Conservation (phyloP, 345 rosid genomes). For the Eucalyptus tenuipes region DNA sequence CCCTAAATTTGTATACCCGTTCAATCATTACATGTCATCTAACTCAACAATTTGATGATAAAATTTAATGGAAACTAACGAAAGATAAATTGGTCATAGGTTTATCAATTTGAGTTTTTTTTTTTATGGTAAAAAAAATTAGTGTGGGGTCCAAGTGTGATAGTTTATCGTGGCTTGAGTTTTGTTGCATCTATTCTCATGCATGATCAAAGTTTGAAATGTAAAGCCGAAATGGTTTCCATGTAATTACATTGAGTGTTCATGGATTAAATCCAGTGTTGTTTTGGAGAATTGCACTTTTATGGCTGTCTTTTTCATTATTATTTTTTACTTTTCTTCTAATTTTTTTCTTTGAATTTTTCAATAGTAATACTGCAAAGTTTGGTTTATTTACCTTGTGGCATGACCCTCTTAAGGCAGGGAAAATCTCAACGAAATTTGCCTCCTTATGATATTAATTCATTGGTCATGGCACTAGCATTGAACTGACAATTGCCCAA, state of each 20-base stretch:
- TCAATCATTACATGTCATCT: too few relatives aligned
- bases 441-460: neutral
- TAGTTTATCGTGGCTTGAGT: neutral
- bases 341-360: neutral
- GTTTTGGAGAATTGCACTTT: neutral
- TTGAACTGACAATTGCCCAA: neutral
- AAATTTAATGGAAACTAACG: too few relatives aligned
- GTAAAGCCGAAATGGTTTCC: neutral
- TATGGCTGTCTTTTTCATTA: neutral
- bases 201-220: neutral
- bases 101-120: too few relatives aligned
- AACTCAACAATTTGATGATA: too few relatives aligned
- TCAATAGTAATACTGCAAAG: neutral
- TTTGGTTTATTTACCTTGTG: neutral
- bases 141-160: neutral
- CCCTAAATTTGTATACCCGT: too few relatives aligned
- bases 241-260: neutral
- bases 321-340: neutral
- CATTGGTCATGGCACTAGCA: neutral
- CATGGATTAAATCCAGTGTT: neutral
- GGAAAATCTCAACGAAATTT: neutral
- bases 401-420: neutral
- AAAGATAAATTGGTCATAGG: too few relatives aligned
- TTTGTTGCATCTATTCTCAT: neutral
- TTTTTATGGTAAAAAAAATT: too few relatives aligned